These are phyloP conservation scores for Eragrostis curvula DNA, from an alignment of 176 grass and related monocot species.

Conservation along the genomic window DNA sequence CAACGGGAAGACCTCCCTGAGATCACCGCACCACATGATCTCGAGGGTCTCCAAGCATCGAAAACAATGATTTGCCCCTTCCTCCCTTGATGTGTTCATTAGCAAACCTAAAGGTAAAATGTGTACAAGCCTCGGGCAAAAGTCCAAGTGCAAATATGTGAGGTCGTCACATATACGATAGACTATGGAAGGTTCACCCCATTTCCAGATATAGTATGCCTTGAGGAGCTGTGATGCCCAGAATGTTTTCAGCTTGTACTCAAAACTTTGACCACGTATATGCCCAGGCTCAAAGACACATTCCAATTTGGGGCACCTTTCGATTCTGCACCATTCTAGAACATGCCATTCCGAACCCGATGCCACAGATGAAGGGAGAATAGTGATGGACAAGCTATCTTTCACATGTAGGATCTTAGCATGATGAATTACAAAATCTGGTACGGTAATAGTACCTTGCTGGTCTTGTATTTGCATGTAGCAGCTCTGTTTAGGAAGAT, in stretches of 20 bases:
- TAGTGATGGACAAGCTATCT: neutral
- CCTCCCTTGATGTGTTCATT: too few species aligned
- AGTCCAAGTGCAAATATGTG: neutral
- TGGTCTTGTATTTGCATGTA: constrained; percentile 20
- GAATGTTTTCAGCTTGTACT: neutral
- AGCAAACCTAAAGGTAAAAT: too few species aligned
- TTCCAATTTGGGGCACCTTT: constrained; percentile 4
- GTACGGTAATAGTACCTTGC: neutral
- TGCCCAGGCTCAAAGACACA: too few species aligned
- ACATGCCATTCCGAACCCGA: neutral
- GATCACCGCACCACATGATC: constrained; percentile 3
- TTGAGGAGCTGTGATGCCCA: constrained; percentile 5
- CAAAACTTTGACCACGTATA: too few species aligned
- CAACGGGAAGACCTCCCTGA: neutral
- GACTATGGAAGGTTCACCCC: too few species aligned
- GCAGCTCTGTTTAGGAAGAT: neutral
- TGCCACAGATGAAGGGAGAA: too few species aligned
- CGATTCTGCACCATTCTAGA: neutral
- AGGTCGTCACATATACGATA: too few species aligned
- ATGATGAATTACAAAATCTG: fast-evolving
- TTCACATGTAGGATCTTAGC: neutral
- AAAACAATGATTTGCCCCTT: too few species aligned
- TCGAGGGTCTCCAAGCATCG: neutral
- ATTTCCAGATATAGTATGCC: neutral
- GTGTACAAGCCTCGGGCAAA: neutral